Evolutionary conservation across 257 asterid species (phyloP).

Genomic region (Petrea volubilis): DNA sequence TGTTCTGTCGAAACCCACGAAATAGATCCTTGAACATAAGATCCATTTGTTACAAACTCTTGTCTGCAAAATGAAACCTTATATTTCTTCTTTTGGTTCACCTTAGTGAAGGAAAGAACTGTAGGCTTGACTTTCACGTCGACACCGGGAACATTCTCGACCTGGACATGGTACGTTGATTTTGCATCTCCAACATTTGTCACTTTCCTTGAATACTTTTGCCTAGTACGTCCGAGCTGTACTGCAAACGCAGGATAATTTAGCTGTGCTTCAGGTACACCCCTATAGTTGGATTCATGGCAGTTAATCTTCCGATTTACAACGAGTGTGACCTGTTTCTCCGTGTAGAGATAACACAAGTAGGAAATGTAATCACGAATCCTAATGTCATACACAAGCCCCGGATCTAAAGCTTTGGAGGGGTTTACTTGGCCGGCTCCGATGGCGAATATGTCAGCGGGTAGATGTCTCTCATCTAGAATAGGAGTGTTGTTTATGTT

Average conservation of each 20-base stretch:
- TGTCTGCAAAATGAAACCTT: slow-evolving; percentile 20
- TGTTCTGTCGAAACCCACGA: slow-evolving; percentile 28
- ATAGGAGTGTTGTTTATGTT: slow-evolving; percentile 15
- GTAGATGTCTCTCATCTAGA: background rate
- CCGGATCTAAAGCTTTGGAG: slow-evolving; percentile 30
- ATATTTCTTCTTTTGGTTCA: slow-evolving; percentile 21
- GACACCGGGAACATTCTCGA: slow-evolving; percentile 20
- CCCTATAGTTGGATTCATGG: background rate
- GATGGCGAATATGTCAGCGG: slow-evolving; percentile 28
- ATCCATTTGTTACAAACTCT: background rate
- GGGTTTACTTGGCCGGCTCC: slow-evolving; percentile 44
- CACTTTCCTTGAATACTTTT: slow-evolving; percentile 37
- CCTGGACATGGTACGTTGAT: slow-evolving; percentile 15
- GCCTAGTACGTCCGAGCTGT: background rate
- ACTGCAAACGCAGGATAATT: slow-evolving; percentile 45
- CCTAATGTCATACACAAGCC: slow-evolving; percentile 34
- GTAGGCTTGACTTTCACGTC: slow-evolving; percentile 22
- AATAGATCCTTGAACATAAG: slow-evolving; percentile 29
- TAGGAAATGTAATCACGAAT: slow-evolving; percentile 27
- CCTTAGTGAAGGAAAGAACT: slow-evolving; percentile 13
- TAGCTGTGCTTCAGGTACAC: slow-evolving; percentile 29
- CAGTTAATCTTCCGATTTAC: slow-evolving; percentile 18
- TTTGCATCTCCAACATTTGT: slow-evolving; percentile 42
- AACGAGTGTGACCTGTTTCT: slow-evolving; percentile 10
- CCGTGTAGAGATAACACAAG: slow-evolving; percentile 29